Percentiles rank a stretch among this genome's conserved stretches.
These are phyloP conservation scores for Starmera pachycereana DNA, from an alignment of 805 yeast genomes.

Conservation along the genomic window DNA sequence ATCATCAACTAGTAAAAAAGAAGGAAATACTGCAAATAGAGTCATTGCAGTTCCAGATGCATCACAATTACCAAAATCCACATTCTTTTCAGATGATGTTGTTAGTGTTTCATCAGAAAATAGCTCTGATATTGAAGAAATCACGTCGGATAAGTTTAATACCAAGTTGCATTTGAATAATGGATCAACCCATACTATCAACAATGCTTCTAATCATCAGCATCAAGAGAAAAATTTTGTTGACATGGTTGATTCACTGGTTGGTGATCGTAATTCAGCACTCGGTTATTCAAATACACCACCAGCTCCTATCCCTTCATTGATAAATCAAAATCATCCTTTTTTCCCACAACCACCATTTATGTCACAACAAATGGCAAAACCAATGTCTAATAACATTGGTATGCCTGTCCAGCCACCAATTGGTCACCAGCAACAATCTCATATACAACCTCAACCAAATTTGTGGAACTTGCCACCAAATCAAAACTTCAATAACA, in stretches of 20 bases:
- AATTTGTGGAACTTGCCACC: not conserved
- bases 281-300: not conserved
- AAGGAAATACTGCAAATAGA: not conserved
- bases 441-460: not conserved
- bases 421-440: not conserved
- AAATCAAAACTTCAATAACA: not conserved
- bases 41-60: slow-evolving; percentile 1
- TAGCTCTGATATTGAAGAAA: slow-evolving; percentile 1
- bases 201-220: not conserved
- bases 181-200: not conserved
- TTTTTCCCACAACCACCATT: not conserved
- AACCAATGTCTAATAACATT: not conserved
- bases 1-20: not conserved
- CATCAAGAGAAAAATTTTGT: slow-evolving; percentile 1
- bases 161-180: not conserved
- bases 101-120: not conserved
- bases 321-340: not conserved
- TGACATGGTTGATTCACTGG: slow-evolving; percentile 23
- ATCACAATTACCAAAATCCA: not conserved
- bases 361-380: not conserved
- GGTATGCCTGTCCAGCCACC: not conserved
- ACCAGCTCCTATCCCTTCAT: not conserved
- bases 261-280: slow-evolving; percentile 11
- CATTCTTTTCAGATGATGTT: not conserved
- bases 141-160: slow-evolving; percentile 1